Conservation (phyloP, 768 basidiomycete genomes). For the Sporobolomyces pararoseus region DNA sequence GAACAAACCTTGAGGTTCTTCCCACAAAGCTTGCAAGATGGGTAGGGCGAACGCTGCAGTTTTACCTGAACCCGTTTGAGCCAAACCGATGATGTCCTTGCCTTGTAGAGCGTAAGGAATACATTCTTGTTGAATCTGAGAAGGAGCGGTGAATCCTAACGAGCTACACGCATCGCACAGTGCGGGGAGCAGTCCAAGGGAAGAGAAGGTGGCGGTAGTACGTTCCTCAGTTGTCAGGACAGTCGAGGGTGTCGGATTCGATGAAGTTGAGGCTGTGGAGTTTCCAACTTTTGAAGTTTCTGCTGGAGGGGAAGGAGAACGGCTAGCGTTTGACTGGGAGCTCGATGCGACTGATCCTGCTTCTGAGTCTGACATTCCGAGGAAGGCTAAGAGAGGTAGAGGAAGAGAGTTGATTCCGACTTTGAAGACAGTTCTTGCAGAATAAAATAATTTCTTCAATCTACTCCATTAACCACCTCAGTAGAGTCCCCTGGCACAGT, state of each 20-base stretch:
- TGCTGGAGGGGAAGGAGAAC: conserved; percentile 8
- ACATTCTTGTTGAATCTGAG: conserved; percentile 79
- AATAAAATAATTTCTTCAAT: too few relatives aligned
- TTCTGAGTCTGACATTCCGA: conserved; percentile 22
- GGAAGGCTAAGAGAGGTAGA: neutral
- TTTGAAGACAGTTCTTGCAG: too few relatives aligned
- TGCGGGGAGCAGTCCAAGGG: conserved; percentile 82
- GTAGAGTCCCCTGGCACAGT: neutral
- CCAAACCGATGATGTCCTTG: conserved; percentile 96
- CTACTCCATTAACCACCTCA: neutral
- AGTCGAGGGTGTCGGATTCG: neutral
- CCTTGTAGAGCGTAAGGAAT: conserved; percentile 86
- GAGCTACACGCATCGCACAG: conserved; percentile 78
- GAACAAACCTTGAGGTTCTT: conserved; percentile 87
- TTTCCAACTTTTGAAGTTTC: too few relatives aligned
- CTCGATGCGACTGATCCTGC: conserved; percentile 1
- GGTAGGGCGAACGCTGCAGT: conserved; percentile 96
- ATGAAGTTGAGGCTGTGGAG: conserved; percentile 19
- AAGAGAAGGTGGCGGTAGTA: conserved; percentile 60
- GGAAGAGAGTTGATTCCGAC: too few relatives aligned
- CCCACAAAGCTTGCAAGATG: conserved; percentile 93
- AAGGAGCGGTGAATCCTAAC: conserved; percentile 77
- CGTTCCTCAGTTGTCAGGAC: conserved; percentile 24
- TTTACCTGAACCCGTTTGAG: conserved; percentile 94
- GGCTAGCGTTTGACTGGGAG: neutral